Conservation (phyloP, 2,329 filamentous ascomycete species). For the Atkinsonella texensis region DNA sequence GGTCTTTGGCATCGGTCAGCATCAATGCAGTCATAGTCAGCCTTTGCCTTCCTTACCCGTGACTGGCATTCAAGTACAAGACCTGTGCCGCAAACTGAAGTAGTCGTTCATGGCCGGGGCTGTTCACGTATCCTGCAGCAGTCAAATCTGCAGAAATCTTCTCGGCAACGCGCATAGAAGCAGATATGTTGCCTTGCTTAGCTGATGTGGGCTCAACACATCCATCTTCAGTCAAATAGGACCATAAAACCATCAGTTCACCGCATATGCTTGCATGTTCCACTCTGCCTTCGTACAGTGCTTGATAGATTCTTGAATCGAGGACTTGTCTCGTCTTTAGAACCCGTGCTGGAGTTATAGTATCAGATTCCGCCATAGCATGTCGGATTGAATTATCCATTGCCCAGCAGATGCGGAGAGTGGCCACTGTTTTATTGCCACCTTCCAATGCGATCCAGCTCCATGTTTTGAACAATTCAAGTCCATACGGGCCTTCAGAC, state of each 20-base stretch:
- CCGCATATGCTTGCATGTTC: slow-evolving; percentile 41
- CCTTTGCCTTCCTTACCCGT: slow-evolving; percentile 29
- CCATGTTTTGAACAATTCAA: slow-evolving; percentile 47
- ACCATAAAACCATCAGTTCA: slow-evolving; percentile 52
- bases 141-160: slow-evolving; percentile 31
- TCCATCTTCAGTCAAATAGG: slow-evolving; percentile 45
- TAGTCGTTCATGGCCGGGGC: slow-evolving; percentile 44
- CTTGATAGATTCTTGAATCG: slow-evolving; percentile 39
- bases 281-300: slow-evolving; percentile 36
- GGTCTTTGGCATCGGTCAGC: slow-evolving; percentile 27
- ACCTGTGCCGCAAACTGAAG: slow-evolving; percentile 58
- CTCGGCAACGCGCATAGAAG: slow-evolving; percentile 31
- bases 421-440: slow-evolving; percentile 21
- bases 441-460: slow-evolving; percentile 52
- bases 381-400: slow-evolving; percentile 18
- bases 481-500: slow-evolving; percentile 10
- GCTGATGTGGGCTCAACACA: slow-evolving; percentile 31
- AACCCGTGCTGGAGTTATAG: slow-evolving; percentile 24
- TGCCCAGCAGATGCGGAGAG: slow-evolving; percentile 28
- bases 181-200: slow-evolving; percentile 42
- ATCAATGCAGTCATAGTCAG: background rate
- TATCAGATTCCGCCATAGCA: slow-evolving; percentile 6
- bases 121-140: slow-evolving; percentile 20
- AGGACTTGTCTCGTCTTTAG: slow-evolving; percentile 45
- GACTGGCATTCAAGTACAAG: slow-evolving; percentile 51